Evolutionary conservation across 1,284 basidiomycete genomes (phyloP).

Genomic region (Trichosporon asahii): DNA sequence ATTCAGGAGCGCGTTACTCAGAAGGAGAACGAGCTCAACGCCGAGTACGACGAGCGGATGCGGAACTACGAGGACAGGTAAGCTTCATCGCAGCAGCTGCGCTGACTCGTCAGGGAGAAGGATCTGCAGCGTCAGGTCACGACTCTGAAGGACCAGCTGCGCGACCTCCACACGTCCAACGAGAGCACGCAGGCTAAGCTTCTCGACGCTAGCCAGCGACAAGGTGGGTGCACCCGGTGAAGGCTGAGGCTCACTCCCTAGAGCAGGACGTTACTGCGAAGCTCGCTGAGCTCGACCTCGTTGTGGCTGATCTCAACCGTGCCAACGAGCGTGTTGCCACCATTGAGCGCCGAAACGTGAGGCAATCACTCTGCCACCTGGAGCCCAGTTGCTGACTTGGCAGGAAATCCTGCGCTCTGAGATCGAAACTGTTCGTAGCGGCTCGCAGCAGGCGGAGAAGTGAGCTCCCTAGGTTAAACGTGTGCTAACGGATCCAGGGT

Average conservation of each 20-base stretch:
- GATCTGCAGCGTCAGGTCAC: conserved; percentile 83
- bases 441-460: conserved; percentile 71
- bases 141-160: conserved; percentile 78
- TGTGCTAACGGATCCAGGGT: conserved; percentile 56
- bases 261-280: conserved; percentile 86
- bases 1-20: conserved; percentile 78
- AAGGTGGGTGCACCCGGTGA: conserved; percentile 62
- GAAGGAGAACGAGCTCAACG: conserved; percentile 92
- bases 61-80: conserved; percentile 91
- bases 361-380: conserved; percentile 33
- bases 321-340: conserved; percentile 87
- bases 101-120: conserved; percentile 65
- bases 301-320: conserved; percentile 84
- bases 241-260: conserved; percentile 53
- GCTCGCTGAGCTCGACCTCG: conserved; percentile 84
- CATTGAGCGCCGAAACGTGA: conserved; percentile 85
- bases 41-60: conserved; percentile 91
- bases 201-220: conserved; percentile 78
- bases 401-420: conserved; percentile 89
- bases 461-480: conserved; percentile 48
- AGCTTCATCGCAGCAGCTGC: conserved; percentile 25
- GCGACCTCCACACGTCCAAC: conserved; percentile 82
- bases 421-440: conserved; percentile 80
- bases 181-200: conserved; percentile 88
- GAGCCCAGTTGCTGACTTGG: conserved; percentile 13